Evolutionary conservation across 2,329 filamentous ascomycete genomes (phyloP).

Genomic region (Trichoderma gracile): DNA sequence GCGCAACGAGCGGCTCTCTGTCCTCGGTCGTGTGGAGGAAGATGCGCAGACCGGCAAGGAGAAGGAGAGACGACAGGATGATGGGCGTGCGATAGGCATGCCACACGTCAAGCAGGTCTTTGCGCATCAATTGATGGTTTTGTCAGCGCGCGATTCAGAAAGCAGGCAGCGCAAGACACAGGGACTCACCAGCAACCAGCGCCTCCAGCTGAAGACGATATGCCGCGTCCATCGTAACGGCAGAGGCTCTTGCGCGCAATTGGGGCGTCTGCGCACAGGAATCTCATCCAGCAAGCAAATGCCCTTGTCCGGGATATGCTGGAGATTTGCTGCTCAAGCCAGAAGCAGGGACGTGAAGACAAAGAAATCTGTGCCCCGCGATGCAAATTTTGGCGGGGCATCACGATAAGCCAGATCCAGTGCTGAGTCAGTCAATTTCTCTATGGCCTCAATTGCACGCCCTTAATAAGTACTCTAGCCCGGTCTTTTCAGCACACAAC

Average conservation of each 20-base stretch:
- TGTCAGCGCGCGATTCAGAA: constrained; percentile 8
- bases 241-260: not conserved
- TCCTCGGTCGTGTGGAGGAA: constrained; percentile 45
- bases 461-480: not conserved
- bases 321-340: constrained; percentile 1
- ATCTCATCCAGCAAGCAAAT: constrained; percentile 12
- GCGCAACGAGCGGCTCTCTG: constrained; percentile 39
- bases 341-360: no score
- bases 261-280: constrained; percentile 15
- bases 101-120: constrained; percentile 48
- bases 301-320: constrained; percentile 21
- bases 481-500: not conserved
- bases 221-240: constrained; percentile 26
- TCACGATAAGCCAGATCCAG: constrained; percentile 16
- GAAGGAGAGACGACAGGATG: constrained; percentile 42
- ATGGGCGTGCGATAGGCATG: constrained; percentile 49
- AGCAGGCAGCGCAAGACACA: not conserved
- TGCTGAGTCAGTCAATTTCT: constrained; percentile 6
- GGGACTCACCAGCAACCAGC: constrained; percentile 25
- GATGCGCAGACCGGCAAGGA: constrained; percentile 44
- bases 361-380: constrained; percentile 27
- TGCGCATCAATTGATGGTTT: not conserved
- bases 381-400: constrained; percentile 31
- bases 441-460: not conserved
- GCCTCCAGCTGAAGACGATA: constrained; percentile 16